Evolutionary conservation across 2,329 filamentous ascomycete genomes (phyloP).

Genomic region (Sarocladium brachiariae): DNA sequence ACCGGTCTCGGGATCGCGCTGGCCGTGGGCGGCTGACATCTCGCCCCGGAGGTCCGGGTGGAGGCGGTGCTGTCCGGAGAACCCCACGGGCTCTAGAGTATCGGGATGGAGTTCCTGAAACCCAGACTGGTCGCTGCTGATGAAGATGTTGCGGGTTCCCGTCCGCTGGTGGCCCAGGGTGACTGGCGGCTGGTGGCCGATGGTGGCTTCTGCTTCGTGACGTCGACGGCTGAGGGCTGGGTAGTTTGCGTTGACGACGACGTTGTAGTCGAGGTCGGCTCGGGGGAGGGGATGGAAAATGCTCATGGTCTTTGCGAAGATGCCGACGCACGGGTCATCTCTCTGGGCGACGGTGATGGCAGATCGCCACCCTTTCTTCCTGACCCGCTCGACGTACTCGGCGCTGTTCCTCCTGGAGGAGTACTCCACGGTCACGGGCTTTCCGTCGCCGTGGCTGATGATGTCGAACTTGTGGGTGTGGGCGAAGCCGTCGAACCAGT

Average conservation of each 20-base stretch:
- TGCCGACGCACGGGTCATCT: conserved; percentile 64
- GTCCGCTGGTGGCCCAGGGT: conserved; percentile 27
- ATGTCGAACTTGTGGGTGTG: conserved; percentile 70
- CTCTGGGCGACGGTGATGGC: conserved; percentile 63
- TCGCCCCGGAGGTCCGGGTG: conserved; percentile 63
- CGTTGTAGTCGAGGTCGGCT: conserved; percentile 45
- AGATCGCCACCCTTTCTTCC: conserved; percentile 49
- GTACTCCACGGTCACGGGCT: conserved; percentile 47
- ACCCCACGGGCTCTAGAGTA: conserved; percentile 65
- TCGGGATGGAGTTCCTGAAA: conserved; percentile 59
- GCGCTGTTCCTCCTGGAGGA: conserved; percentile 65
- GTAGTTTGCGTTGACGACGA: conserved; percentile 59
- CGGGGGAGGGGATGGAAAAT: conserved; percentile 35
- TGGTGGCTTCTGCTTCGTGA: conserved; percentile 5
- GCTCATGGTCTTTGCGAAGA: conserved; percentile 66
- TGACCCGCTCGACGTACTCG: conserved; percentile 52
- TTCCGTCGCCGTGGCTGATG: conserved; percentile 27
- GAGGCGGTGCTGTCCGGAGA: conserved; percentile 52
- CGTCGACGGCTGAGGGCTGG: conserved; percentile 41
- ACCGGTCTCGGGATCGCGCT: conserved; percentile 63
- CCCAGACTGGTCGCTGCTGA: conserved; percentile 47
- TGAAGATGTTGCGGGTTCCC: conserved; percentile 41
- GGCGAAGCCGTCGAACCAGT: conserved; percentile 79
- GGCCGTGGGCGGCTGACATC: conserved; percentile 63
- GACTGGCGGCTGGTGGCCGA: too few relatives aligned